Conservation (phyloP, 2,329 filamentous ascomycete species). For the Microsporum audouinii region DNA sequence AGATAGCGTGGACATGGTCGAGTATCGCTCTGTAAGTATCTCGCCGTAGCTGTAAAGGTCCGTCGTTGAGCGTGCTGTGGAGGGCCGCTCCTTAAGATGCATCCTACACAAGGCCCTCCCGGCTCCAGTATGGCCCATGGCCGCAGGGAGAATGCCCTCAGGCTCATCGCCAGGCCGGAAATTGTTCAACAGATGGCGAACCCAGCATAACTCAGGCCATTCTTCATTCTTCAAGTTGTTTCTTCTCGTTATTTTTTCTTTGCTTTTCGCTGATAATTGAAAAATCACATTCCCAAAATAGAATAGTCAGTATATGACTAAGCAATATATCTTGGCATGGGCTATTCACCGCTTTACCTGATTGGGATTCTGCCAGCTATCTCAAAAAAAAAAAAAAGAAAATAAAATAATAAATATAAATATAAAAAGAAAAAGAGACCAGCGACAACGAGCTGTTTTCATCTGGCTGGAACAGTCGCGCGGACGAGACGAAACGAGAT, state of each 20-base stretch:
- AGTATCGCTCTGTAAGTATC: conserved; percentile 22
- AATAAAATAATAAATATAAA: neutral
- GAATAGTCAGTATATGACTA: neutral
- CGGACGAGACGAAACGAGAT: neutral
- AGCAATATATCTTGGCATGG: neutral
- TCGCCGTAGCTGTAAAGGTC: conserved; percentile 23
- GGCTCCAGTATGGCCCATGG: conserved; percentile 23
- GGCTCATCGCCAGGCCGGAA: conserved; percentile 21
- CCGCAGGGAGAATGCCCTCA: conserved; percentile 28
- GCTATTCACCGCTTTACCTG: neutral
- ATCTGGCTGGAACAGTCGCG: neutral
- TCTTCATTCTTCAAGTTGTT: neutral
- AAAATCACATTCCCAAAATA: neutral
- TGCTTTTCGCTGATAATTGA: neutral
- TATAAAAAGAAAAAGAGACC: neutral
- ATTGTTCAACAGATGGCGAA: conserved; percentile 16
- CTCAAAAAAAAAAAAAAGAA: neutral
- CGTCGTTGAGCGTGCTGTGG: conserved; percentile 18
- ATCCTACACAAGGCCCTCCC: conserved; percentile 25
- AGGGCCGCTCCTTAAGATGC: conserved; percentile 20
- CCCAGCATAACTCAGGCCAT: neutral
- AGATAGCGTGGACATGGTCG: conserved; percentile 21
- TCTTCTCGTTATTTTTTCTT: neutral
- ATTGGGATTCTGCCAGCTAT: neutral
- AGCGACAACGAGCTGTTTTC: neutral